A percentile compares a stretch with the other conserved stretches of the same genome.
These are phyloP conservation scores for Vitellaria paradoxa DNA, from an alignment of 179 eudicot species.

Conservation along the genomic window DNA sequence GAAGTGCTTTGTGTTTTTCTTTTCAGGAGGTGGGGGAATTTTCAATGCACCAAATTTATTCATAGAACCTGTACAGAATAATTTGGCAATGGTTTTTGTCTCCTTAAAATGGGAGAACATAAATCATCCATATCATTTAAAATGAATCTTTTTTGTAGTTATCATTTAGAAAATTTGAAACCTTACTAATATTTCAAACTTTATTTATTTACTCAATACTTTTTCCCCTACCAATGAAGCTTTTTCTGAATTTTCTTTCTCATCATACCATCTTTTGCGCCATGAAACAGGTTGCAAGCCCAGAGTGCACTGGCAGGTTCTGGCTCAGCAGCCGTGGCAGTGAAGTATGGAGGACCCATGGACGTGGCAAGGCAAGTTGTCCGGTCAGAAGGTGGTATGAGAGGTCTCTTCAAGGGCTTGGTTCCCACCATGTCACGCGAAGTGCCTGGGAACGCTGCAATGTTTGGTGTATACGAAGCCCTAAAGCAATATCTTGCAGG, in stretches of 20 bases:
- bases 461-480: conserved; percentile 88
- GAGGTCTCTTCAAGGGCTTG: conserved; percentile 86
- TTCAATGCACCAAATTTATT: background rate
- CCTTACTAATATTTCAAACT: background rate
- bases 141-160: background rate
- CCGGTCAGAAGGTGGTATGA: conserved; percentile 71
- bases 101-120: background rate
- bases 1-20: background rate
- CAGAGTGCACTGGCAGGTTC: conserved; percentile 71
- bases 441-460: conserved; percentile 87
- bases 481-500: conserved; percentile 73
- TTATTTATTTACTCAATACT: background rate
- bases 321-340: conserved; percentile 42
- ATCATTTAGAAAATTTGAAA: background rate
- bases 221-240: background rate
- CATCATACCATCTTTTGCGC: background rate
- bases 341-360: conserved; percentile 80
- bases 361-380: conserved; percentile 81
- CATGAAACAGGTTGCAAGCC: conserved; percentile 74
- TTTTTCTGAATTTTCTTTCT: background rate
- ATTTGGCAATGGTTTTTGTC: too few relatives aligned
- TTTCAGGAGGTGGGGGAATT: background rate
- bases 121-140: background rate
- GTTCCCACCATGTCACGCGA: conserved; percentile 89
- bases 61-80: too few relatives aligned